Base-by-base conservation (phyloP, 345 rosid species). In the Kandelia obovata region DNA sequence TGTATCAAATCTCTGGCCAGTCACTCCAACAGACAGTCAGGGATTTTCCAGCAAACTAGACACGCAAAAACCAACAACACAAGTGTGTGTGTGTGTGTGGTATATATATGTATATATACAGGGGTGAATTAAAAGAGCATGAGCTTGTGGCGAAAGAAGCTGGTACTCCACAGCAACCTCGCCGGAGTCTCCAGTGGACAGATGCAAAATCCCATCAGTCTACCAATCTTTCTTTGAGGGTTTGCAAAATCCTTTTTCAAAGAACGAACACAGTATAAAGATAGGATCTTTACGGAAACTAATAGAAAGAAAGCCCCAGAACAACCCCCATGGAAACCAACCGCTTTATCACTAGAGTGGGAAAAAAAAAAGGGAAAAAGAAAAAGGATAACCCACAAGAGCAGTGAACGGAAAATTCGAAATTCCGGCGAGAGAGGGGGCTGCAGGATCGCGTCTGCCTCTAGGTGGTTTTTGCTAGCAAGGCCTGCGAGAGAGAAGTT, bases 141-240 rank as follows among this genome's bases (percentile, higher is more conserved):
- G 69, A 84, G 83, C 98, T 92, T 93, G 79, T 93, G 98, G 69
- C 97, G 97, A 68, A 93, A 93, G 86, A 93, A 93, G 81, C 98
- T 90, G 1, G 98, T 93, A 56, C 83, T 93, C 98, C 97, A 93
- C 46, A 93, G 82, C 70, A 90, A 71, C 89, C 97, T 93, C 64
- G 96, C 91, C 56, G 97, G 93, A 52, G 92, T 83, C 62, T 84
- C 94, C 69, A 93, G 72, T 46, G 92, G 96, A 58, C 91, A 90
- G 51, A 87, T 80, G 67, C 92, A 89, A 84, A 73, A 83, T 78
- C 97, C 98, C 98, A 93, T 93, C 92, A 90, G 52, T 49, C 77
- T 73, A 62, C 79, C 62, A 0, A 53, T 64, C 21, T 17, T 17
- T 2, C 7, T 19, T 52, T 19, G 1, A 52, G 56, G 25, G 56